Percentiles rank a stretch among this genome's conserved stretches.
Evolutionary conservation across 441 rosid genomes (phyloP).

Genomic region (Erysimum pusillum): DNA sequence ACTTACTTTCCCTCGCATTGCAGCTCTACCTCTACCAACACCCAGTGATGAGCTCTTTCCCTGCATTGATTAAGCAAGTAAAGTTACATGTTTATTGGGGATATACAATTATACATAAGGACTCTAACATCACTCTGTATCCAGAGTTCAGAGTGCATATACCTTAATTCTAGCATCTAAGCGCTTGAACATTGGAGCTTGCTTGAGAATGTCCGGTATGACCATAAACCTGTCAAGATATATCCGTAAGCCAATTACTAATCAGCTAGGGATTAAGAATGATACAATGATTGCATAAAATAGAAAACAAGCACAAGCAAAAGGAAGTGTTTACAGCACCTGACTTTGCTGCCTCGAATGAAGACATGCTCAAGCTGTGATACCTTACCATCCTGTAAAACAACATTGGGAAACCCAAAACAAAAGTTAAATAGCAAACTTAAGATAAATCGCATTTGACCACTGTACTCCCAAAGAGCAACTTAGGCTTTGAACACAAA

Average conservation of each 20-base stretch:
- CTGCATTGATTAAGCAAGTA: conserved; percentile 54
- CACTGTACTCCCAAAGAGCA: background rate
- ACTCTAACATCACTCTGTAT: conserved; percentile 3
- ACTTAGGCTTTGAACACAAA: background rate
- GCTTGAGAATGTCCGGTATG: conserved; percentile 98
- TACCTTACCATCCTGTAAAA: conserved; percentile 87
- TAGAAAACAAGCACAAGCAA: background rate
- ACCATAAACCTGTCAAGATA: conserved; percentile 85
- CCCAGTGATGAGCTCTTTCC: conserved; percentile 97
- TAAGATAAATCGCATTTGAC: conserved; percentile 2
- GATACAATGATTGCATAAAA: conserved; percentile 14
- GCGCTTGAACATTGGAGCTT: conserved; percentile 98
- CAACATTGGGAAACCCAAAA: conserved; percentile 20
- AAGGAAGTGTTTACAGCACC: conserved; percentile 53
- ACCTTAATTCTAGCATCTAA: conserved; percentile 98
- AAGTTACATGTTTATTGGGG: background rate
- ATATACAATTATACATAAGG: conserved; percentile 19
- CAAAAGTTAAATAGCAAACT: background rate
- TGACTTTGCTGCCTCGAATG: conserved; percentile 98
- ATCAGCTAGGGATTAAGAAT: conserved; percentile 5
- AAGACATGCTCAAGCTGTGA: conserved; percentile 99
- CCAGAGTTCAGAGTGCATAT: conserved; percentile 19
- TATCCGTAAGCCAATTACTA: conserved; percentile 20
- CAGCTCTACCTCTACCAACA: conserved; percentile 99
- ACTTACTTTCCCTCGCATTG: conserved; percentile 97